Conservation (phyloP, 257 asterid genomes). For the Solanum neorickii region DNA sequence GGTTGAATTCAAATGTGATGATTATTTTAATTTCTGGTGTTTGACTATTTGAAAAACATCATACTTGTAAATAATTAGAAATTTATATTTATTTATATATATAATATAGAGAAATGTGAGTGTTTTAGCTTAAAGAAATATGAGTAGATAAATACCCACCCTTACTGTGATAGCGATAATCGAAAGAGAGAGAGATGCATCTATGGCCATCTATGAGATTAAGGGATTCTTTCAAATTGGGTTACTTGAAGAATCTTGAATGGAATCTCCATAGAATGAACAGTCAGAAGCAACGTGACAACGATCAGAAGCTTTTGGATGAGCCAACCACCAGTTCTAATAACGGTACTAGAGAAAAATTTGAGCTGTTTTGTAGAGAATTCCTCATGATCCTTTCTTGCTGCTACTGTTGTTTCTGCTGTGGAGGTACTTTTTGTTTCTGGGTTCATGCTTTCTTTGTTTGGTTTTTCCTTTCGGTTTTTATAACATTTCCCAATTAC, state of each 20-base stretch:
- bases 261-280: constrained; percentile 56
- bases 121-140: no score
- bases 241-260: constrained; percentile 57
- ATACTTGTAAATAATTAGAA: no score
- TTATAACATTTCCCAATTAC: background rate
- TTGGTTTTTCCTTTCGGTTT: background rate
- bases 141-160: background rate
- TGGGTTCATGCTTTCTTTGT: no score
- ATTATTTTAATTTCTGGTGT: no score
- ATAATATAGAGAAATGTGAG: no score
- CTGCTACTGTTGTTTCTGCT: constrained; percentile 86
- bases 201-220: constrained; percentile 81
- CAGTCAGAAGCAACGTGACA: constrained; percentile 23
- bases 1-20: no score
- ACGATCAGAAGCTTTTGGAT: constrained; percentile 43
- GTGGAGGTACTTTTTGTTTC: constrained; percentile 45
- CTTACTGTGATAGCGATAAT: background rate
- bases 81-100: no score
- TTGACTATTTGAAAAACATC: no score
- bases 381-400: constrained; percentile 53
- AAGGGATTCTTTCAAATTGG: constrained; percentile 76
- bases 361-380: constrained; percentile 33
- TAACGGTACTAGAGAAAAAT: constrained; percentile 1
- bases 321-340: background rate
- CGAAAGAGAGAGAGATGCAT: constrained; percentile 41